Conservation (phyloP, 2,329 filamentous ascomycete species). For the Fusarium sp. region DNA sequence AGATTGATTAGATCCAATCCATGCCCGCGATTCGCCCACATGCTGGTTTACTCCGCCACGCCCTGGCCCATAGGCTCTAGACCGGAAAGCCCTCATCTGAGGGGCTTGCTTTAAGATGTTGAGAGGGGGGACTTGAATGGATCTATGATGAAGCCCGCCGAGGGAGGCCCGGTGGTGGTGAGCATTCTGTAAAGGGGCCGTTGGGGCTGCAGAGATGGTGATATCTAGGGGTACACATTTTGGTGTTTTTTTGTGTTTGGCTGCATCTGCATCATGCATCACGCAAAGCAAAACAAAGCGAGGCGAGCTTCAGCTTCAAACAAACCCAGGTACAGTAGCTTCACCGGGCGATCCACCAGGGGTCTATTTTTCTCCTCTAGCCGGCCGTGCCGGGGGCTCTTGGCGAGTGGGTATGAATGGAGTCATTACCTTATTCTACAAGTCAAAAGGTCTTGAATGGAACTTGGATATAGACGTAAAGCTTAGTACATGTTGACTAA, state of each 20-base stretch:
- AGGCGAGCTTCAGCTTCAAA: not conserved
- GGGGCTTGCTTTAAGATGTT: conserved; percentile 1
- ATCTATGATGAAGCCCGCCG: not conserved
- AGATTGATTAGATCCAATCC: conserved; percentile 42
- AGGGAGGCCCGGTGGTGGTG: not conserved
- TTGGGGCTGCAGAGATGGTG: not conserved
- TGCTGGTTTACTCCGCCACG: conserved; percentile 15
- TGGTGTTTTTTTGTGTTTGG: not conserved
- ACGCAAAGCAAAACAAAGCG: not conserved
- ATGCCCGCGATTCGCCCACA: conserved; percentile 28
- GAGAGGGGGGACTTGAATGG: not conserved
- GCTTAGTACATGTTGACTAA: conserved; percentile 2
- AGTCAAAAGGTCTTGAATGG: not conserved
- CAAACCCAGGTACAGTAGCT: not conserved
- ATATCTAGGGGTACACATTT: not conserved
- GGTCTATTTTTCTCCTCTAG: not conserved
- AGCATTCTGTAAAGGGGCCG: not conserved
- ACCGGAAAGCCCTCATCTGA: not conserved
- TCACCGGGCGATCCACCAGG: not conserved
- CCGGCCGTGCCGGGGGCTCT: not conserved
- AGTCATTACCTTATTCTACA: not conserved
- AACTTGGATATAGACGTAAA: not conserved
- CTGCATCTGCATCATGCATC: conserved; percentile 6
- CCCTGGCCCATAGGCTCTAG: conserved; percentile 12
- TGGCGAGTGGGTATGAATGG: not conserved